These are phyloP conservation scores for Saposhnikovia divaricata DNA, from an alignment of 129 eudicot genomes.

Conservation along the genomic window DNA sequence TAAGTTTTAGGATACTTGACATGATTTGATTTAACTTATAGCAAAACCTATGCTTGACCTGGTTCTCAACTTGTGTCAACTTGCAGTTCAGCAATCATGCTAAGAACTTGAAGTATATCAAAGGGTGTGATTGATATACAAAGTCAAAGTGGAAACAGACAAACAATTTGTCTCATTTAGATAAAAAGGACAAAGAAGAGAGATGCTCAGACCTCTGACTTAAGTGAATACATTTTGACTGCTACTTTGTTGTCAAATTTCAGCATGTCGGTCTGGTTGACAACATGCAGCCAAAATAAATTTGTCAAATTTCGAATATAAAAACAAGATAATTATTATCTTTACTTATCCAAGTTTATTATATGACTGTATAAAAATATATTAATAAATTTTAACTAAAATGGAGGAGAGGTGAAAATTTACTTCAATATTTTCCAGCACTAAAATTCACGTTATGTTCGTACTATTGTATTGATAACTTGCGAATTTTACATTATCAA, in stretches of 20 bases:
- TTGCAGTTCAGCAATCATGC: not conserved
- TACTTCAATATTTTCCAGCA: too few species aligned
- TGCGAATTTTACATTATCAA: too few species aligned
- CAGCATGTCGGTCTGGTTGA: not conserved
- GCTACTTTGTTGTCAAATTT: not conserved
- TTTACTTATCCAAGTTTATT: too few species aligned
- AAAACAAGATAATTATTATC: not conserved
- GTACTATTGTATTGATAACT: too few species aligned
- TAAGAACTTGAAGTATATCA: not conserved
- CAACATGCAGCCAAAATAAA: not conserved
- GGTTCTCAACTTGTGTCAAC: not conserved
- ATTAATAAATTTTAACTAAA: too few species aligned
- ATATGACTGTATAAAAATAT: not conserved
- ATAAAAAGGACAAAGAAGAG: not conserved
- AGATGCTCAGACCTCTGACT: not conserved
- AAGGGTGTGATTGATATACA: not conserved
- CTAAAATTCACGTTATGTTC: too few species aligned
- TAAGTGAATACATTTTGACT: not conserved
- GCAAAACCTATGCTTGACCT: not conserved
- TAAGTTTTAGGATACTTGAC: not conserved
- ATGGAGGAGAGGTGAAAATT: too few species aligned
- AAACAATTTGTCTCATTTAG: not conserved
- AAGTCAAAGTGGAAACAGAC: not conserved
- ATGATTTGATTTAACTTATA: not conserved
- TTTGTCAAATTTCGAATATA: not conserved